These are phyloP conservation scores for Backusella psychrophila DNA, from an alignment of 192 early-diverging fungal species.

Conservation along the genomic window DNA sequence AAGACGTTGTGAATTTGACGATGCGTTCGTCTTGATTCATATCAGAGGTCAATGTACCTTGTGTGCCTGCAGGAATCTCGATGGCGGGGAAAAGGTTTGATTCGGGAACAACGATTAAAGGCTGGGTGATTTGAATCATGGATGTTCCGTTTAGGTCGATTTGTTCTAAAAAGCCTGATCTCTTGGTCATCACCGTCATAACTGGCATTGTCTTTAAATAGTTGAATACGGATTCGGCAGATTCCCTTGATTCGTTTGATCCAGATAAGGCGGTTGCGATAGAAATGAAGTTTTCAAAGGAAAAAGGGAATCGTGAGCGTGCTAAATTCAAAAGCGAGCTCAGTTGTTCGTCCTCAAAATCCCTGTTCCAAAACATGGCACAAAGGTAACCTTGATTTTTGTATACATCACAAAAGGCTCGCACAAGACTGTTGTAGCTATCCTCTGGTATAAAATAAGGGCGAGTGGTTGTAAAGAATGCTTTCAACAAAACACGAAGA, in stretches of 20 bases:
- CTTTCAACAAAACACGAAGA: not conserved
- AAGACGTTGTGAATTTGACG: slow-evolving; percentile 15
- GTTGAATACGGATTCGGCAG: slow-evolving; percentile 23
- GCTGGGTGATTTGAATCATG: not conserved
- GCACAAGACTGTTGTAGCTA: slow-evolving; percentile 16
- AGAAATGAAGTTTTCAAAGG: slow-evolving; percentile 15
- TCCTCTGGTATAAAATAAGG: slow-evolving; percentile 19
- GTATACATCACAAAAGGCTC: slow-evolving; percentile 1
- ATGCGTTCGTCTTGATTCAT: not conserved
- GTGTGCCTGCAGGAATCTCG: slow-evolving; percentile 12
- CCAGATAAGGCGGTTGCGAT: slow-evolving; percentile 20
- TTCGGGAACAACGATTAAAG: not conserved
- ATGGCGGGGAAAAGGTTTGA: not conserved
- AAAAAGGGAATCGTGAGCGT: slow-evolving; percentile 22
- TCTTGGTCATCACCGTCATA: slow-evolving; percentile 10
- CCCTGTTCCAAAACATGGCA: slow-evolving; percentile 22
- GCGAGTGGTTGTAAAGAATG: slow-evolving; percentile 17
- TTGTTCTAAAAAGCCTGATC: not conserved
- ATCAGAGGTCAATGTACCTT: slow-evolving; percentile 5
- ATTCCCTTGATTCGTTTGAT: not conserved
- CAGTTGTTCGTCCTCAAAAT: not conserved
- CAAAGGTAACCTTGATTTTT: slow-evolving; percentile 17
- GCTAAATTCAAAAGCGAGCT: slow-evolving; percentile 17
- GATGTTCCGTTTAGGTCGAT: not conserved
- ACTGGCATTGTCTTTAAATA: slow-evolving; percentile 4